Conservation (phyloP, 352 stramenopile genomes). For the Peronospora destructor region DNA sequence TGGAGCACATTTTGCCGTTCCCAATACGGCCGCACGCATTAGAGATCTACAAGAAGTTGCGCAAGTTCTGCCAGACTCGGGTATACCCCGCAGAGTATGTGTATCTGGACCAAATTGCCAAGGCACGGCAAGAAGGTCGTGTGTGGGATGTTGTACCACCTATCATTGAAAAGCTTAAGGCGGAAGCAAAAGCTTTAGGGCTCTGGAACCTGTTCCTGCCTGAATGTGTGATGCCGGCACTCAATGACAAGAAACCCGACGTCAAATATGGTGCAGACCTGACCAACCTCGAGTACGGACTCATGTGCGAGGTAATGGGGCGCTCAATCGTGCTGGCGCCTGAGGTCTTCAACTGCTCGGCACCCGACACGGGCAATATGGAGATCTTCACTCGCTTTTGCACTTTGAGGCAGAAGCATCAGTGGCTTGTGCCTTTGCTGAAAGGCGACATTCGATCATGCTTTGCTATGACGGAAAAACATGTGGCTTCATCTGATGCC, state of each 20-base stretch:
- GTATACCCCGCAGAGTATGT: conserved; percentile 89
- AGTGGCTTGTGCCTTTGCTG: conserved; percentile 90
- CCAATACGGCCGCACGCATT: conserved; percentile 71
- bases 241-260: conserved; percentile 35
- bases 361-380: conserved; percentile 98
- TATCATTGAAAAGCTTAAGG: conserved; percentile 88
- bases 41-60: conserved; percentile 76
- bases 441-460: conserved; percentile 90
- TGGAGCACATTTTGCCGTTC: conserved; percentile 59
- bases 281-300: conserved; percentile 91
- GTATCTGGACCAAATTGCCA: conserved; percentile 67
- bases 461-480: conserved; percentile 97
- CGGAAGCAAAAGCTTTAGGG: conserved; percentile 81
- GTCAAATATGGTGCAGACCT: conserved; percentile 66
- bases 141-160: conserved; percentile 82
- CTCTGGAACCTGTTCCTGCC: conserved; percentile 97
- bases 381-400: conserved; percentile 94
- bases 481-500: conserved; percentile 92
- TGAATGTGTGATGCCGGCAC: conserved; percentile 39
- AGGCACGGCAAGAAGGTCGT: conserved; percentile 40
- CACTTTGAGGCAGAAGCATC: conserved; percentile 87
- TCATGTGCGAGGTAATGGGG: conserved; percentile 95
- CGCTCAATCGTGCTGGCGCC: conserved; percentile 81
- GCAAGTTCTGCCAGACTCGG: conserved; percentile 83
- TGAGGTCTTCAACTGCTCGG: conserved; percentile 95